Evolutionary conservation across 306 rosid species (phyloP).

Genomic region (Glycyrrhiza uralensis): DNA sequence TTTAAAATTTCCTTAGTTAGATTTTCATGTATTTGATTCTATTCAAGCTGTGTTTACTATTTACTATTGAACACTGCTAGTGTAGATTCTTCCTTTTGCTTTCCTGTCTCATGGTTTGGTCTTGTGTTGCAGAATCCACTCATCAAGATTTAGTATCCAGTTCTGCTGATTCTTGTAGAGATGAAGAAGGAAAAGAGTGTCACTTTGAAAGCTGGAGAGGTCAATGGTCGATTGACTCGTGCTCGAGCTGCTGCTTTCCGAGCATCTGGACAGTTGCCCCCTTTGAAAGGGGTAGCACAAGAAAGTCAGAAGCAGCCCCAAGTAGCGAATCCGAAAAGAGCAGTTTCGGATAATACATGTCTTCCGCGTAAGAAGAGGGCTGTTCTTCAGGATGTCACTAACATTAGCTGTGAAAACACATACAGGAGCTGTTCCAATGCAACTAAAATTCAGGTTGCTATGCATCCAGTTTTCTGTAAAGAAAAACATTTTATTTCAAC

Average conservation of each 20-base stretch:
- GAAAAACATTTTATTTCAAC: background rate
- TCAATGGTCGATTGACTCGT: constrained; percentile 66
- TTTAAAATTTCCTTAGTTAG: background rate
- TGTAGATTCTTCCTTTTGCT: background rate
- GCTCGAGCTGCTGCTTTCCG: constrained; percentile 62
- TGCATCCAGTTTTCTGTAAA: background rate
- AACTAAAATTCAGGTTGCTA: constrained; percentile 59
- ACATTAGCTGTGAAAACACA: constrained; percentile 49
- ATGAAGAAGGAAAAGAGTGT: constrained; percentile 67
- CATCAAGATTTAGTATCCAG: constrained; percentile 17
- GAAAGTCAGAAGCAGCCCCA: constrained; percentile 38
- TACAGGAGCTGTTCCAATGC: constrained; percentile 44
- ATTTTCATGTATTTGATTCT: background rate
- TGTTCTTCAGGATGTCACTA: constrained; percentile 71
- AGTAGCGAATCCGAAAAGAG: constrained; percentile 45
- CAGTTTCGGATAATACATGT: constrained; percentile 38
- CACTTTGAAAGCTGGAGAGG: constrained; percentile 34
- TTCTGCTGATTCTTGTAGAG: constrained; percentile 39
- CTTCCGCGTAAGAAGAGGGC: constrained; percentile 56
- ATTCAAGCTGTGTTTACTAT: background rate
- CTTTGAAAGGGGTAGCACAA: constrained; percentile 36
- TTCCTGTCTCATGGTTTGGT: constrained; percentile 10
- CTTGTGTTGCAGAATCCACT: constrained; percentile 40
- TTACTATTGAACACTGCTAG: background rate
- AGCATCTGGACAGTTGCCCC: constrained; percentile 51